Conservation (phyloP, 345 rosid species). For the Pistacia vera region DNA sequence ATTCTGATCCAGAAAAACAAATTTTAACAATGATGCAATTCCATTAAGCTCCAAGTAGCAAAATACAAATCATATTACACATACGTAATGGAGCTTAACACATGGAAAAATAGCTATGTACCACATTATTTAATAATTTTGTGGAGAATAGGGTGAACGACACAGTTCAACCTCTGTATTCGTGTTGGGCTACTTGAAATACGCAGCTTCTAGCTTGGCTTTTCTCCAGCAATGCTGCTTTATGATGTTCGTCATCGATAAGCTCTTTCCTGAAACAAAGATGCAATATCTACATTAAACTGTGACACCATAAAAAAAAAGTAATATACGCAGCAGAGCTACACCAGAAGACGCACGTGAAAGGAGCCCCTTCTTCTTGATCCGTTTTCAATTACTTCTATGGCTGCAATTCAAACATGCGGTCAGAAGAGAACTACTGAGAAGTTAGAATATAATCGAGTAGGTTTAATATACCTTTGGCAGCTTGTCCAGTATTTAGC, state of each 20-base stretch:
- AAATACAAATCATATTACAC: neutral
- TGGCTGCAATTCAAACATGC: conserved; percentile 39
- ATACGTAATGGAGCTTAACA: neutral
- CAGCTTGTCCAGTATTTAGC: conserved; percentile 59
- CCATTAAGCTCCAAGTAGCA: no score
- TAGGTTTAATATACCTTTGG: conserved; percentile 43
- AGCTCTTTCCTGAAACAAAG: conserved; percentile 61
- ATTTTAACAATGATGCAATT: no score
- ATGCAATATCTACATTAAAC: neutral
- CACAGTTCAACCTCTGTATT: neutral
- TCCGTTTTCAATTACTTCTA: conserved; percentile 54
- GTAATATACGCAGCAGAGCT: conserved; percentile 1
- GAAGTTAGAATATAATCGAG: neutral
- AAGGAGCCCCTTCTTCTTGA: conserved; percentile 69
- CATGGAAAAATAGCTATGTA: neutral
- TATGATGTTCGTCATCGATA: conserved; percentile 49
- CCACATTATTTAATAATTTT: neutral
- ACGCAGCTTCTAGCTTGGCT: conserved; percentile 64
- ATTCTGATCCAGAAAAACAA: no score
- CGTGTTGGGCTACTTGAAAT: conserved; percentile 37
- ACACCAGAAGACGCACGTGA: conserved; percentile 83
- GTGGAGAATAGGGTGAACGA: neutral
- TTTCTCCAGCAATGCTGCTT: conserved; percentile 47
- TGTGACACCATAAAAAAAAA: neutral
- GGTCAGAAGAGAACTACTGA: conserved; percentile 9